Percentiles rank a stretch among this genome's conserved stretches.
Conservation (phyloP, 2,329 filamentous ascomycete genomes). For the Arthrocladium fulminans region DNA sequence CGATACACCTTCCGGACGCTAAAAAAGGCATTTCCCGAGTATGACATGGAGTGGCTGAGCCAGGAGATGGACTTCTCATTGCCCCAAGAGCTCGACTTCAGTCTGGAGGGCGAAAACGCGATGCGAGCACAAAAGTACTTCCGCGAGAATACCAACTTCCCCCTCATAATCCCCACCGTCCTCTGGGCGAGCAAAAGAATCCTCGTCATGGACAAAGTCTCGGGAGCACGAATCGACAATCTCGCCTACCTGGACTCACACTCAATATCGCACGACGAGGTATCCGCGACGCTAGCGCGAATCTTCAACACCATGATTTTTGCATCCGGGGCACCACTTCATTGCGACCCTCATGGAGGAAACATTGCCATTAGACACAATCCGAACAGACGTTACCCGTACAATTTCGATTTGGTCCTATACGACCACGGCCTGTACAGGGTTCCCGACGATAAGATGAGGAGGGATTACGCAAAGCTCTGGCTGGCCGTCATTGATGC, state of each 20-base stretch:
- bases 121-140: slow-evolving; percentile 73
- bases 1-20: slow-evolving; percentile 80
- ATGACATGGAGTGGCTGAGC: slow-evolving; percentile 92
- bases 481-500: slow-evolving; percentile 94
- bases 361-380: slow-evolving; percentile 90
- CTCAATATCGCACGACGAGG: slow-evolving; percentile 86
- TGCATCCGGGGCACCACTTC: slow-evolving; percentile 73
- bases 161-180: slow-evolving; percentile 80
- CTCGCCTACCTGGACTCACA: slow-evolving; percentile 76
- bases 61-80: slow-evolving; percentile 86
- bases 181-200: slow-evolving; percentile 84
- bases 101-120: slow-evolving; percentile 76
- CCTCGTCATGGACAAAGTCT: slow-evolving; percentile 88
- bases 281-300: slow-evolving; percentile 77
- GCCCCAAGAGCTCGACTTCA: slow-evolving; percentile 85
- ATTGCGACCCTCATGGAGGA: slow-evolving; percentile 94
- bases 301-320: slow-evolving; percentile 99
- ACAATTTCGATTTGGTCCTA: slow-evolving; percentile 87
- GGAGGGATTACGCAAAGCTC: slow-evolving; percentile 86
- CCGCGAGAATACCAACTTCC: slow-evolving; percentile 59
- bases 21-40: slow-evolving; percentile 92
- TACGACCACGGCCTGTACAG: slow-evolving; percentile 97
- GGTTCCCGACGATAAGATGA: slow-evolving; percentile 69
- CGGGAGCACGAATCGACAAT: slow-evolving; percentile 80
- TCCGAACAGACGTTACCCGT: slow-evolving; percentile 44